Evolutionary conservation across 345 rosid genomes (phyloP), one percentile per base, ranked within the genome.

Genomic region (Citrus reticulata): DNA sequence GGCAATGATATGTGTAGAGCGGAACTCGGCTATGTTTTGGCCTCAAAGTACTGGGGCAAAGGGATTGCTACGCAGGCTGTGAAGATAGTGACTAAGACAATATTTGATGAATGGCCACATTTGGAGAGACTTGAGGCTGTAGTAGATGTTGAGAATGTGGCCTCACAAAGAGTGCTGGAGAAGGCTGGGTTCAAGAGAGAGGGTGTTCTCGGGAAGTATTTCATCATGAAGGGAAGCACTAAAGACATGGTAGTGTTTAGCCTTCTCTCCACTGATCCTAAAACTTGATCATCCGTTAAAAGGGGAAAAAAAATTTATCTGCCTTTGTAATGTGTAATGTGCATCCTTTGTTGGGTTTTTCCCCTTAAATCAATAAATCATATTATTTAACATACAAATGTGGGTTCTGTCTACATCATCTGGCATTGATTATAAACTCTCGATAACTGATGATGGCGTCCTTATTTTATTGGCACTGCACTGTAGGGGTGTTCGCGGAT

Each of bases 71-170:
- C 91, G 13, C 84, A 63, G 76, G 88, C 89, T 29, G 92, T 89
- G 84, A 87, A 89, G 73, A 39, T 86, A 82, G 90, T 84, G 34
- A 80, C 71, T 27, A 58, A 59, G 4, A 82, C 84, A 10, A 82
- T 90, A 40, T 93, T 91, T 63, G 55, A 35, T 20, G 94, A 94
- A 68, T 80, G 75, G 81, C 87, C 87, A 35, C 75, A 87, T 68
- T 68, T 90, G 89, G 85, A 87, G 87, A 90, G 96, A 75, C 79
- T 91, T 16, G 93, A 91, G 70, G 97, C 92, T 24, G 42, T 89
- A 20, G 95, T 90, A 1, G 90, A 93, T 59, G 87, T 91, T 0
- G 86, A 87, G 1, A 90, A 95, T 69, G 83, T 80, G 2, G 95
- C 88, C 2, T 94, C 95, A 16, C 92, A 86, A 51, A 89, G 81